A percentile compares a stretch with the other conserved stretches of the same genome.
These are phyloP conservation scores for Aspergillus terreus DNA, from an alignment of 2,329 filamentous ascomycete genomes.

Conservation along the genomic window DNA sequence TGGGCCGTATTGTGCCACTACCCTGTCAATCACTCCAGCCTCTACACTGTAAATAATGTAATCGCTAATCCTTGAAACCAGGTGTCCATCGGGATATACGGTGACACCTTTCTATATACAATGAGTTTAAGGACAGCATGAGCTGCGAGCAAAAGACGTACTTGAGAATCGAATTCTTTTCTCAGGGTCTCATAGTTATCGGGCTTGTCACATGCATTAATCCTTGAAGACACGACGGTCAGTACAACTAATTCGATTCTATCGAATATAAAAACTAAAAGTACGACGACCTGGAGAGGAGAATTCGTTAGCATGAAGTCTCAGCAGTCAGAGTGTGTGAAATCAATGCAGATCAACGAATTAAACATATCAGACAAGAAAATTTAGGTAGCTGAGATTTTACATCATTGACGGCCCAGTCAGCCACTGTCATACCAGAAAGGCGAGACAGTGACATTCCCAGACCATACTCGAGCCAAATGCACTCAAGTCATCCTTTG, in stretches of 20 bases:
- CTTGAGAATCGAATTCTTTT: slow-evolving; percentile 79
- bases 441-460: slow-evolving; percentile 59
- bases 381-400: slow-evolving; percentile 97
- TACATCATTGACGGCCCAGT: slow-evolving; percentile 89
- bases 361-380: slow-evolving; percentile 70
- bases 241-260: slow-evolving; percentile 17
- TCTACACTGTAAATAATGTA: slow-evolving; percentile 99
- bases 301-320: slow-evolving; percentile 2
- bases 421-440: slow-evolving; percentile 65
- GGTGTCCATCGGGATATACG: slow-evolving; percentile 89
- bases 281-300: background rate
- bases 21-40: slow-evolving; percentile 80
- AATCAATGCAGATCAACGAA: background rate
- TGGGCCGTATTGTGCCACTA: slow-evolving; percentile 85
- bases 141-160: slow-evolving; percentile 55
- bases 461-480: slow-evolving; percentile 98
- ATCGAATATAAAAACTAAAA: slow-evolving; percentile 6
- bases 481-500: slow-evolving; percentile 99
- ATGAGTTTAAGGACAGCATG: slow-evolving; percentile 34
- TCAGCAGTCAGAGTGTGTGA: slow-evolving; percentile 3
- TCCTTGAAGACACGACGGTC: slow-evolving; percentile 54
- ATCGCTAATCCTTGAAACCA: slow-evolving; percentile 93
- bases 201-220: slow-evolving; percentile 90
- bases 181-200: slow-evolving; percentile 79
- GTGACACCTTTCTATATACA: slow-evolving; percentile 71